Evolutionary conservation across 495 filamentous ascomycete genomes (phyloP), one percentile per base, ranked within the genome.

Genomic region (Patellaria atrata): DNA sequence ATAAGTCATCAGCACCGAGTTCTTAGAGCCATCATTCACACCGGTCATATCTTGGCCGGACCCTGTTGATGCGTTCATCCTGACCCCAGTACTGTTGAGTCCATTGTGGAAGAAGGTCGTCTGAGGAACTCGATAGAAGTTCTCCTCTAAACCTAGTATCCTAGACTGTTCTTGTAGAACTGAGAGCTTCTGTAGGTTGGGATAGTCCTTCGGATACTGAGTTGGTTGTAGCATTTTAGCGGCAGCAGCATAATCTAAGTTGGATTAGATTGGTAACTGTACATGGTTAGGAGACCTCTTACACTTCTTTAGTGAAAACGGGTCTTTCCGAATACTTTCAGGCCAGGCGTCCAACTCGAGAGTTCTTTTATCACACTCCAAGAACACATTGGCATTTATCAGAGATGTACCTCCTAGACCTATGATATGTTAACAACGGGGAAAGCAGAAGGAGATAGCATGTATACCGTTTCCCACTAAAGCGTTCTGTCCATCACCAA

Each of bases 21-120:
- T 73, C 51, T 81, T 81, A 19, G 68, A 75, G 3, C 73, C 72
- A 45, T 79, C 76, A 42, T 79, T 79, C 33, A 78, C 46, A 3
- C 75, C 75, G 0, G 75, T 78, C 22, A 43, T 51, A 35, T 79
- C 75, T 44, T 73, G 67, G 2, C 75, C 74, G 0, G 73, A 68
- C 23, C 74, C 52, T 3, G 56, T 58, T 3, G 69, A 73, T 14
- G 67, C 60, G 23, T 62, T 56, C 74, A 80, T 76, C 33, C 67
- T 55, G 19, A 80, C 68, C 21, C 73, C 74, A 17, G 59, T 65
- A 43, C 60, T 68, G 41, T 80, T 79, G 13, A 63, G 63, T 1
- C 70, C 71, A 36, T 68, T 59, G 7, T 44, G 45, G 47, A 79
- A 81, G 30, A 63, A 61, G 10, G 74, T 79, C 7, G 74, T 78